Conservation (phyloP, 495 filamentous ascomycete genomes). For the Penicillium manginii region DNA sequence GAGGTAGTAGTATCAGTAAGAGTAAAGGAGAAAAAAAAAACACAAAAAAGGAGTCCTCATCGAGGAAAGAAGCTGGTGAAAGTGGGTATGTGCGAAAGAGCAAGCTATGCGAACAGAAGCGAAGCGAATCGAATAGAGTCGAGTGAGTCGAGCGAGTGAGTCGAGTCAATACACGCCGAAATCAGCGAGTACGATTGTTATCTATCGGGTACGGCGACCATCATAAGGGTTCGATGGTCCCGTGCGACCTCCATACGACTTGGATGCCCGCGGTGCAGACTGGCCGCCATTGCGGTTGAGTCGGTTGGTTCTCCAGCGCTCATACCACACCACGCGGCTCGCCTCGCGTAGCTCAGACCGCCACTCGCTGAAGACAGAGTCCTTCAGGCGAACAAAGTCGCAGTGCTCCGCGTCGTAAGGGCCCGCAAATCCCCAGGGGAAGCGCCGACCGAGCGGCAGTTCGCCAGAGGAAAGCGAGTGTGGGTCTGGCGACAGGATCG, state of each 20-base stretch:
- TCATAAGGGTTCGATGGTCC: constrained; percentile 30
- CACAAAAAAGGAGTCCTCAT: constrained; percentile 27
- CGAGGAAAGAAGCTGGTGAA: constrained; percentile 19
- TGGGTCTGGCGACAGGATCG: constrained; percentile 89
- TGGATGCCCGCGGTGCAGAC: constrained; percentile 23
- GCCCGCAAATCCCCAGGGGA: constrained; percentile 96
- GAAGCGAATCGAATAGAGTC: neutral
- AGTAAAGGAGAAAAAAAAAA: neutral
- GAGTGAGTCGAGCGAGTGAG: constrained; percentile 8
- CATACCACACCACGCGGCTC: constrained; percentile 92
- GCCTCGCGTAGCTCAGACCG: constrained; percentile 86
- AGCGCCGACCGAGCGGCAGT: constrained; percentile 72
- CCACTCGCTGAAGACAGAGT: constrained; percentile 93
- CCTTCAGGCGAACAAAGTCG: constrained; percentile 89
- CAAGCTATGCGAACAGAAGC: constrained; percentile 34
- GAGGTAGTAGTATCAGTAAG: too few species aligned
- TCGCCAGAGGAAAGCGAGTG: constrained; percentile 71
- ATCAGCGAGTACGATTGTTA: neutral
- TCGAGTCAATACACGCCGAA: constrained; percentile 7
- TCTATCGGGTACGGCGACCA: constrained; percentile 39
- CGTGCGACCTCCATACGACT: constrained; percentile 35
- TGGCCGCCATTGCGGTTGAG: constrained; percentile 50
- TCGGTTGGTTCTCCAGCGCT: constrained; percentile 87
- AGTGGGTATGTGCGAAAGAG: constrained; percentile 33
- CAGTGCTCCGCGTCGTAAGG: constrained; percentile 90